Percentiles rank a stretch among this genome's conserved stretches.
phyloP scores from a whole-genome alignment of 768 basidiomycete species.

The Leccinum sublutescens region DNA sequence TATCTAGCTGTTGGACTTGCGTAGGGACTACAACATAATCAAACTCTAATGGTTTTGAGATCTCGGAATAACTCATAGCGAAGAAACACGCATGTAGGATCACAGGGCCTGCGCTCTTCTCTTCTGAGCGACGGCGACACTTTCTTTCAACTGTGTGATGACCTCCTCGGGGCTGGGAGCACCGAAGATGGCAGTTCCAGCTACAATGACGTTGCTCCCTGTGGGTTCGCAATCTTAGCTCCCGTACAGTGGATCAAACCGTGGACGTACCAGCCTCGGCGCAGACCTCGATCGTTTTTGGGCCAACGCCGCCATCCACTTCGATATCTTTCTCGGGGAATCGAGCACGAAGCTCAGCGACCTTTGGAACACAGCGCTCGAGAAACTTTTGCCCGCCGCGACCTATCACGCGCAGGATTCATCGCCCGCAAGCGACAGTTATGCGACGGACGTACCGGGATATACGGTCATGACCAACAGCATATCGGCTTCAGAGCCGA shows the following conservation, averaged over 20 bases:
- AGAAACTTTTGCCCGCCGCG: conserved; percentile 97
- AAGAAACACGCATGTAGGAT: background rate
- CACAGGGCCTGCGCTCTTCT: conserved; percentile 28
- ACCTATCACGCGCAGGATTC: conserved; percentile 41
- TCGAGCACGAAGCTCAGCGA: conserved; percentile 81
- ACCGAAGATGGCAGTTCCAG: conserved; percentile 93
- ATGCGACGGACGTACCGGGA: conserved; percentile 55
- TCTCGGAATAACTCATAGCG: background rate
- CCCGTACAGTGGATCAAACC: background rate
- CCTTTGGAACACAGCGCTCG: conserved; percentile 89
- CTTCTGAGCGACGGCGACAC: conserved; percentile 67
- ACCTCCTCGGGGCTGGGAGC: conserved; percentile 77
- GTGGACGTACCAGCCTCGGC: conserved; percentile 74
- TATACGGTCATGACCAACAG: conserved; percentile 98
- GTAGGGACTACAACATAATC: conserved; percentile 26
- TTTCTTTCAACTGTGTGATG: conserved; percentile 67
- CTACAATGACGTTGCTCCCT: conserved; percentile 99
- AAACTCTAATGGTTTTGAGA: conserved; percentile 26
- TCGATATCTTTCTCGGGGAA: conserved; percentile 97
- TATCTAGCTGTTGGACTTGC: conserved; percentile 19
- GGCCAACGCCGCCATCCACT: conserved; percentile 97
- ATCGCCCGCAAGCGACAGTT: background rate
- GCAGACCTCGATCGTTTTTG: conserved; percentile 82
- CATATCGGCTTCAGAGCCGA: conserved; percentile 88
- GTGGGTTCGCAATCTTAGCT: conserved; percentile 2